Evolutionary conservation across 371 early-diverging fungal species (phyloP), one percentile per base, ranked within the genome.

Genomic region (Mucor velutinosus): DNA sequence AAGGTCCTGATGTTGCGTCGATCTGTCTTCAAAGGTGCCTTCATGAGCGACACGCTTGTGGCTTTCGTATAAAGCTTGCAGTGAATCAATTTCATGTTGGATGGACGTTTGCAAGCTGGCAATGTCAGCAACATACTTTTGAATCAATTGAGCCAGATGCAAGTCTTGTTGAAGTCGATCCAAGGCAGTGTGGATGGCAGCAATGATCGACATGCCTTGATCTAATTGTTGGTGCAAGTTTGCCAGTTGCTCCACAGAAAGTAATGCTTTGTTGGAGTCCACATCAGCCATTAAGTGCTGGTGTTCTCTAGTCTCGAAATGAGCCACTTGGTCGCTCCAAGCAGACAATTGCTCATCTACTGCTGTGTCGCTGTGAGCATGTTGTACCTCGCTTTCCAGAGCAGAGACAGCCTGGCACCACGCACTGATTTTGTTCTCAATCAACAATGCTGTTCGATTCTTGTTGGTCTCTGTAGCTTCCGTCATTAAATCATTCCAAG

Each of bases 111-210:
- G 60, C 10, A 77, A 55, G 15, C 41, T 35, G 3, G 47, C 37
- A 12, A 65, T 62, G 59, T 73, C 69, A 27, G 51, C 45, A 11
- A 58, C 27, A 17, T 72, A 77, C 7, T 60, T 66, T 15, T 65
- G 55, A 21, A 67, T 65, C 56, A 75, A 25, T 17, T 75, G 70
- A 29, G 49, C 49, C 6, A 75, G 39, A 15, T 70, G 67, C 7
- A 70, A 21, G 11, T 60, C 57, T 21, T 67, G 59, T 30, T 73
- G 59, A 6, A 62, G 25, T 11, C 41, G 35, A 17, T 59, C 49
- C 8, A 77, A 45, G 10, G 59, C 49, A 17, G n/a, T 6, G 7
- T 57, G 57, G 17, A 72, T 59, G 1, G 8, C 4, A 21, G 37
- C 11, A 6, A 60, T 62, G 3, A n/a, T 66, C 19, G 37, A 23